Evolutionary conservation across 441 rosid genomes (phyloP).

Genomic region (Populus hybrid): DNA sequence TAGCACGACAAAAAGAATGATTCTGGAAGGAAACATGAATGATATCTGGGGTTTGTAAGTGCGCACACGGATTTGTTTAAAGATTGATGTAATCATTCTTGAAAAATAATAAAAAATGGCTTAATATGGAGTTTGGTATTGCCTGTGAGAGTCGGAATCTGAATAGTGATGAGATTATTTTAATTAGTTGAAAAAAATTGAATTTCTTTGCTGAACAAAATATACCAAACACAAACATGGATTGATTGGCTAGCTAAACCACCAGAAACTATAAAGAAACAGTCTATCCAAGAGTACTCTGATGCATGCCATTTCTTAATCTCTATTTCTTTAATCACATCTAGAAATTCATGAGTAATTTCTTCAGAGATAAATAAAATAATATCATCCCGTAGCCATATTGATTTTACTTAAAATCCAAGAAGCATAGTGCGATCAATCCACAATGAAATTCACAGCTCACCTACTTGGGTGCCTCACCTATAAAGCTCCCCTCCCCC

Average conservation of each 20-base stretch:
- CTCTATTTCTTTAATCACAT: background rate
- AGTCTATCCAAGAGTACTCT: background rate
- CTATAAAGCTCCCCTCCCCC: conserved; percentile 4
- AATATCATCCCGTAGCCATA: background rate
- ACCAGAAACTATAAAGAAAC: background rate
- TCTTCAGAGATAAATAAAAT: background rate
- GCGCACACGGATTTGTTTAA: background rate
- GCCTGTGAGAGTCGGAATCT: background rate
- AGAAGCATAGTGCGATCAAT: conserved; percentile 33
- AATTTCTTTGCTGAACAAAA: background rate
- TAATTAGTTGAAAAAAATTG: background rate
- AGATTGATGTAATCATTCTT: background rate
- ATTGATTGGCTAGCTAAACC: background rate
- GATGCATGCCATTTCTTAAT: background rate
- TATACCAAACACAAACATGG: background rate
- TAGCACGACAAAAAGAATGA: background rate
- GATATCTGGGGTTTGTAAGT: background rate
- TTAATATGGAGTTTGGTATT: too few species aligned
- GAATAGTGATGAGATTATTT: too few species aligned
- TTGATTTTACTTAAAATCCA: conserved; percentile 32
- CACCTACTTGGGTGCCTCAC: conserved; percentile 53
- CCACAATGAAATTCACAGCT: conserved; percentile 50
- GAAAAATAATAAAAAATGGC: background rate
- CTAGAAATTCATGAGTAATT: background rate
- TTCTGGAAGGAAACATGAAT: background rate